Percentiles rank a stretch among this genome's conserved stretches.
These are phyloP conservation scores for Trichoderma aggressivum DNA, from an alignment of 2,329 filamentous ascomycete species.

Conservation along the genomic window DNA sequence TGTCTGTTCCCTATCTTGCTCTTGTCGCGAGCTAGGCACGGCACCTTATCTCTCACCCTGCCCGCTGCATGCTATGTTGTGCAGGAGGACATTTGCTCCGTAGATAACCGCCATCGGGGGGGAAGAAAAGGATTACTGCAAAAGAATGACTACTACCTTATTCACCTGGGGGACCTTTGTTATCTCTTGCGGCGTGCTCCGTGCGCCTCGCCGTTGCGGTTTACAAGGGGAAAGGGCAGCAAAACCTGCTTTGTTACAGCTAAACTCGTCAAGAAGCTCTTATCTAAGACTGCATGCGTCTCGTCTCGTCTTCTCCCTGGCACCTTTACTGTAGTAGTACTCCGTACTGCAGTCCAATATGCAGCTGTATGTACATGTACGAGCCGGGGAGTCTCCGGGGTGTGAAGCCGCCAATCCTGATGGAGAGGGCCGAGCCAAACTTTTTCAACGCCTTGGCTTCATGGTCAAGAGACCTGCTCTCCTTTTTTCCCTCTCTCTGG, in stretches of 20 bases:
- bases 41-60: conserved; percentile 17
- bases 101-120: background rate
- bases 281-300: background rate
- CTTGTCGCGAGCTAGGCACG: conserved; percentile 7
- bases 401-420: background rate
- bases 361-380: background rate
- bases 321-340: background rate
- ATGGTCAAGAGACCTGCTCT: background rate
- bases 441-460: background rate
- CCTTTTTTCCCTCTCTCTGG: background rate
- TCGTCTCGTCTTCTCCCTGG: background rate
- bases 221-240: background rate
- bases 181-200: conserved; percentile 15
- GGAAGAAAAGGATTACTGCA: background rate
- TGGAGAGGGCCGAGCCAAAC: background rate
- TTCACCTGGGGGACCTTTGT: background rate
- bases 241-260: background rate
- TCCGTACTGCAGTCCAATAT: background rate
- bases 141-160: background rate
- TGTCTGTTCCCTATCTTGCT: conserved; percentile 12
- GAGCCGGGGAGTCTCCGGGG: background rate
- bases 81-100: background rate
- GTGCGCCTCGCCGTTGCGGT: background rate
- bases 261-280: background rate
- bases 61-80: background rate